phyloP scores from a whole-genome alignment of 139 green algal genomes.

The Microglena sp. region DNA sequence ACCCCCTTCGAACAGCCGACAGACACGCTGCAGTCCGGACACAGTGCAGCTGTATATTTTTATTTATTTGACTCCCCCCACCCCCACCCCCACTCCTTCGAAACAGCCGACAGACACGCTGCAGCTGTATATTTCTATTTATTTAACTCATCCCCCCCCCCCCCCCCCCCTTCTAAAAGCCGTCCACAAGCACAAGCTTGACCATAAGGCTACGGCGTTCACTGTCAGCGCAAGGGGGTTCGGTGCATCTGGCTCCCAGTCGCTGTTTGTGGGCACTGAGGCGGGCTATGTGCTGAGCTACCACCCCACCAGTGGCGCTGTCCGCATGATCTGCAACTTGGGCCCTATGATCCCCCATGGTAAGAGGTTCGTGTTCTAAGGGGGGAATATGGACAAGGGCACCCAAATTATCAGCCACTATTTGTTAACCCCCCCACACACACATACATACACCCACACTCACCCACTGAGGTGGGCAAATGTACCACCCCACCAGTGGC shows the following conservation, averaged over 20 bases:
- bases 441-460: too few species aligned
- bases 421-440: too few species aligned
- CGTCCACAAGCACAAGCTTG: slow-evolving; percentile 18
- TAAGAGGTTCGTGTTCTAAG: slow-evolving; percentile 6
- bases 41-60: too few species aligned
- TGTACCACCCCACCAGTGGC: slow-evolving; percentile 17
- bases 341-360: slow-evolving; percentile 21
- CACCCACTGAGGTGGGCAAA: too few species aligned
- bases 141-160: background rate
- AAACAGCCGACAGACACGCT: too few species aligned
- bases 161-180: background rate
- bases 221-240: slow-evolving; percentile 24
- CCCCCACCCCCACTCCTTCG: too few species aligned
- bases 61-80: too few species aligned
- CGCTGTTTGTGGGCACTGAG: slow-evolving; percentile 24
- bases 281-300: slow-evolving; percentile 18
- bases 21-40: too few species aligned
- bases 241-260: slow-evolving; percentile 7
- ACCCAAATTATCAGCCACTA: too few species aligned
- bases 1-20: too few species aligned
- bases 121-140: too few species aligned
- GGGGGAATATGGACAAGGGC: background rate
- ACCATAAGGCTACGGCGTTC: slow-evolving; percentile 15
- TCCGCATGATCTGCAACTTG: slow-evolving; percentile 25
- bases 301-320: slow-evolving; percentile 15